Base-by-base conservation (phyloP, 768 basidiomycete genomes). In the Auriscalpium orientale region DNA sequence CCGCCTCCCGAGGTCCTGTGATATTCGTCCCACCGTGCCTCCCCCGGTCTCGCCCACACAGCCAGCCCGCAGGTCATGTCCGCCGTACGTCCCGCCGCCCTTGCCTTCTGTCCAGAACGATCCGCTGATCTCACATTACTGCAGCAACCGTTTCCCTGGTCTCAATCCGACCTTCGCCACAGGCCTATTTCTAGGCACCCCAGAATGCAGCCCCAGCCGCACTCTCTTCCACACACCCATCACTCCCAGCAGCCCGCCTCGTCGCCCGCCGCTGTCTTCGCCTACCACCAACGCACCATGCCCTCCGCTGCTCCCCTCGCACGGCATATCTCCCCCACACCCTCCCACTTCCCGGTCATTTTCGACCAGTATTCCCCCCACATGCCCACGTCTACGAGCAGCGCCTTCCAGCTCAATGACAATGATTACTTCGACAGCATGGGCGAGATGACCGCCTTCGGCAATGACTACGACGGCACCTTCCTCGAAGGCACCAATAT, bases 261-360 rank as follows among this genome's bases (percentile, higher is more conserved):
- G 49, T 21, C 49, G 49, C 49, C 33, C 49, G 33, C 36, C 49
- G 16, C 15, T 13, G 18, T 8, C 21, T 45, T 28, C 18, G 16
- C 51, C 21, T 51, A 51, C 49, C 40, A 53, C 43, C 51, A 53
- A 4, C 51, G 51, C 51, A 53, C 43, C 22, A 53, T 53, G 51
- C 40, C 51, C 12, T 20, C 21, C 22, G 20, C 37, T 28, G 3
- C 51, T 16, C 37, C 51, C 28, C 43, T 43, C 37, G 43, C 34
- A 13, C 37, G 51, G 16, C 49, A 51, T 16, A 37, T 51, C 22
- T 51, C 35, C 1, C 51, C 51, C 9, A 1, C 11, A 2, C 22
- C 51, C 5, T 15, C 37, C 51, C 18, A 53, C 13, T 35, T 44
- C 43, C 51, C 51, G 12, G 4, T 35, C 51, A n/a, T 53, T 18